These are phyloP conservation scores for Serendipita indica DNA, from an alignment of 768 basidiomycete species.

Conservation along the genomic window DNA sequence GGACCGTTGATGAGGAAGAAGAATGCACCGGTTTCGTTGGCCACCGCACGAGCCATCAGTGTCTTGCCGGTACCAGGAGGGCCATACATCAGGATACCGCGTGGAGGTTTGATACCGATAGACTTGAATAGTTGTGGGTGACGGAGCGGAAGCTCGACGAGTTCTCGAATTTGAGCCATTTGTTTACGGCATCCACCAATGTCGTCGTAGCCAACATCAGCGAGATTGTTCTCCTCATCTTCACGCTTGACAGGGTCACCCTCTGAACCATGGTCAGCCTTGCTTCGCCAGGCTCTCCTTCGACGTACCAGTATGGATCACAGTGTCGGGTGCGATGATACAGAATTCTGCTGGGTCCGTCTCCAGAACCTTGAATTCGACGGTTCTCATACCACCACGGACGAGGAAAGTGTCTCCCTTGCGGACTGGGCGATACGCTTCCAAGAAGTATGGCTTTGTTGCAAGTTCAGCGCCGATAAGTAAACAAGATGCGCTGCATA, in stretches of 20 bases:
- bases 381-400: conserved; percentile 93
- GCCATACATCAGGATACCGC: conserved; percentile 96
- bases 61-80: conserved; percentile 99
- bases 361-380: conserved; percentile 98
- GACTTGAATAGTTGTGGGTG: conserved; percentile 99
- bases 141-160: conserved; percentile 92
- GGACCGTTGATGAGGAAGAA: conserved; percentile 99
- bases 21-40: conserved; percentile 99
- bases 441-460: conserved; percentile 83
- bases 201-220: conserved; percentile 97
- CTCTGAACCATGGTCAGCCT: conserved; percentile 37
- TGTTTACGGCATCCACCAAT: conserved; percentile 99
- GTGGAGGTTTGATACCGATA: conserved; percentile 99
- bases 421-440: conserved; percentile 90
- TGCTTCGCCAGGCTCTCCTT: no score
- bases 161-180: conserved; percentile 98
- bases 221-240: conserved; percentile 92
- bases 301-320: conserved; percentile 70
- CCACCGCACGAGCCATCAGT: conserved; percentile 97
- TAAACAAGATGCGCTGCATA: background rate
- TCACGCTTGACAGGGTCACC: conserved; percentile 98
- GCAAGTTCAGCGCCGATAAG: background rate
- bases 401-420: conserved; percentile 99
- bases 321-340: conserved; percentile 98
- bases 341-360: conserved; percentile 97